These are phyloP conservation scores for Talaromyces sp. DNA, from an alignment of 2,329 filamentous ascomycete species.

Conservation along the genomic window DNA sequence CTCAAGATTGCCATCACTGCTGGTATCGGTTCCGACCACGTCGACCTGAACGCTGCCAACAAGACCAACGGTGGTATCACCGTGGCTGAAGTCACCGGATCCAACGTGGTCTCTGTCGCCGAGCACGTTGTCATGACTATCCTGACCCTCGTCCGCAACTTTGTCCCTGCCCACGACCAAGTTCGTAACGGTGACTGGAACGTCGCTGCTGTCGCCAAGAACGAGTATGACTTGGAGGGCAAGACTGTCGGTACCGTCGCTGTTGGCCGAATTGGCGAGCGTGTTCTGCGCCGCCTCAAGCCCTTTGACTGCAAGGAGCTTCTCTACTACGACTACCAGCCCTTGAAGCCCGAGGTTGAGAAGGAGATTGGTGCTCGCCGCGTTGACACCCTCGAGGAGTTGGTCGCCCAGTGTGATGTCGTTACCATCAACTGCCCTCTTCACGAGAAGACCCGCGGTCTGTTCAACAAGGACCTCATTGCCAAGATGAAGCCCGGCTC, in stretches of 20 bases:
- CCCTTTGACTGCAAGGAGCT: slow-evolving; percentile 99
- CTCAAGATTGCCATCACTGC: slow-evolving; percentile 96
- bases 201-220: slow-evolving; percentile 93
- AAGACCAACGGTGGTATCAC: slow-evolving; percentile 97
- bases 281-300: slow-evolving; percentile 92
- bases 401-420: slow-evolving; percentile 89
- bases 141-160: slow-evolving; percentile 92
- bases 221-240: slow-evolving; percentile 94
- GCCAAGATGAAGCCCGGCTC: slow-evolving; percentile 98
- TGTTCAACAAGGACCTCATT: slow-evolving; percentile 99
- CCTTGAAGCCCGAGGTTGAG: slow-evolving; percentile 77
- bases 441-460: slow-evolving; percentile 91
- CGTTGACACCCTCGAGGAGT: slow-evolving; percentile 84
- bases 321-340: slow-evolving; percentile 99
- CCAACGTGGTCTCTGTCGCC: slow-evolving; percentile 96
- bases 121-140: slow-evolving; percentile 99
- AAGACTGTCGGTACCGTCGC: slow-evolving; percentile 98
- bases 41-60: slow-evolving; percentile 95
- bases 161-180: slow-evolving; percentile 94
- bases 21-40: slow-evolving; percentile 96
- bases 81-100: slow-evolving; percentile 95
- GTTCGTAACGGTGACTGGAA: slow-evolving; percentile 88
- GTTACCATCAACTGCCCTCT: slow-evolving; percentile 99
- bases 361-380: slow-evolving; percentile 92
- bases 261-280: slow-evolving; percentile 96